Evolutionary conservation across 768 basidiomycete species (phyloP).

Genomic region (Hirschioporus abietinus): DNA sequence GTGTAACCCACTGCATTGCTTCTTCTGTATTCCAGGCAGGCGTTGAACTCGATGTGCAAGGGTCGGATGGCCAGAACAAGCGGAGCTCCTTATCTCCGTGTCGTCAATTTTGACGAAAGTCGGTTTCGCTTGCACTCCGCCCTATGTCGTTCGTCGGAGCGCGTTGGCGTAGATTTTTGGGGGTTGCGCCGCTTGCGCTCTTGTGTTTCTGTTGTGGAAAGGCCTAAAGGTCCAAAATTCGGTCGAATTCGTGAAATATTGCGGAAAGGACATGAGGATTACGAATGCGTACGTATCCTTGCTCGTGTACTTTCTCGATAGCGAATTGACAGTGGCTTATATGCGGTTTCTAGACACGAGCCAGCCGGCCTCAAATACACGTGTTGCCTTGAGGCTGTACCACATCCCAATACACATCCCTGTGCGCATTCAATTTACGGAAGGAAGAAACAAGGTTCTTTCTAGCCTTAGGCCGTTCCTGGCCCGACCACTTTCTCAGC

Average conservation of each 20-base stretch:
- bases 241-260: not conserved
- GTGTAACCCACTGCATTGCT: not conserved
- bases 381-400: not conserved
- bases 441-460: too few species aligned
- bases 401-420: too few species aligned
- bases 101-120: not conserved
- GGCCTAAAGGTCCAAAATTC: not conserved
- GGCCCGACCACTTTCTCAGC: too few species aligned
- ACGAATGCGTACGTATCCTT: not conserved
- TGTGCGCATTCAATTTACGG: too few species aligned
- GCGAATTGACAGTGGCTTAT: not conserved
- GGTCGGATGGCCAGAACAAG: not conserved
- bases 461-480: not conserved
- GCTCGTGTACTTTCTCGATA: not conserved
- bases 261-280: not conserved
- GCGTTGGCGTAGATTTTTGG: not conserved
- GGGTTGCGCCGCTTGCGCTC: not conserved
- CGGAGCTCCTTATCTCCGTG: not conserved
- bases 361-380: not conserved
- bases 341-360: not conserved
- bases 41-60: not conserved
- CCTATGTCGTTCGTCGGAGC: not conserved
- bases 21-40: not conserved
- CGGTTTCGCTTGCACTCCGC: not conserved
- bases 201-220: too few species aligned